These are phyloP conservation scores for Gossypium gossypioides DNA, from an alignment of 441 rosid species.

Conservation along the genomic window DNA sequence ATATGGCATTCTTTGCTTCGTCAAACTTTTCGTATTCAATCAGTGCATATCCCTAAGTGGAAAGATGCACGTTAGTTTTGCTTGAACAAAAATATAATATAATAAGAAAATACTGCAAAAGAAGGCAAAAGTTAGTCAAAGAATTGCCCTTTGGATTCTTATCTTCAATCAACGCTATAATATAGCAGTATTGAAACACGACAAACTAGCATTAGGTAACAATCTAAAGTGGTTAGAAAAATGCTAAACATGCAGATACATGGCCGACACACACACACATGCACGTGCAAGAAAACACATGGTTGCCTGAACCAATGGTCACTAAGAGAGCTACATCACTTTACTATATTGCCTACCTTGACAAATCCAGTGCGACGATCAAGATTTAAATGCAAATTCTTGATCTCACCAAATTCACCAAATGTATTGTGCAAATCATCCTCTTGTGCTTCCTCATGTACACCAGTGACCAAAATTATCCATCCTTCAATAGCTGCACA, in stretches of 20 bases:
- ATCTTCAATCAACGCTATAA: background rate
- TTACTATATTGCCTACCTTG: conserved; percentile 43
- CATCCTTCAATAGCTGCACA: conserved; percentile 85
- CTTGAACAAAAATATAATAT: background rate
- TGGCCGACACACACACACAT: background rate
- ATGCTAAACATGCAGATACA: background rate
- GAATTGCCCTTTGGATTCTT: background rate
- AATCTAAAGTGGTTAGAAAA: background rate
- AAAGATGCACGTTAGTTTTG: background rate
- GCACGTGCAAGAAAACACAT: background rate
- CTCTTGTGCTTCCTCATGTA: conserved; percentile 91
- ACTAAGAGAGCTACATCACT: background rate
- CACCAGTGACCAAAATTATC: conserved; percentile 78
- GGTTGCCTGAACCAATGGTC: background rate
- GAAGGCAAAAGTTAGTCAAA: background rate
- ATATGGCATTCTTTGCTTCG: conserved; percentile 78
- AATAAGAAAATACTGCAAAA: background rate
- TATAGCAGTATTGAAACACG: background rate
- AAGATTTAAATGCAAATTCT: conserved; percentile 75
- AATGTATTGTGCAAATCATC: conserved; percentile 74
- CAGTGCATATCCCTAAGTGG: conserved; percentile 73
- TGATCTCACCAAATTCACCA: conserved; percentile 85
- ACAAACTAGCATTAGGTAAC: background rate
- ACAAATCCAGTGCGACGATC: conserved; percentile 92
- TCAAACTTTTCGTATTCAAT: conserved; percentile 76